A percentile compares a stretch with the other conserved stretches of the same genome.
phyloP scores from a whole-genome alignment of 2,329 filamentous ascomycete species.

The Endoconidiophora laricicola region DNA sequence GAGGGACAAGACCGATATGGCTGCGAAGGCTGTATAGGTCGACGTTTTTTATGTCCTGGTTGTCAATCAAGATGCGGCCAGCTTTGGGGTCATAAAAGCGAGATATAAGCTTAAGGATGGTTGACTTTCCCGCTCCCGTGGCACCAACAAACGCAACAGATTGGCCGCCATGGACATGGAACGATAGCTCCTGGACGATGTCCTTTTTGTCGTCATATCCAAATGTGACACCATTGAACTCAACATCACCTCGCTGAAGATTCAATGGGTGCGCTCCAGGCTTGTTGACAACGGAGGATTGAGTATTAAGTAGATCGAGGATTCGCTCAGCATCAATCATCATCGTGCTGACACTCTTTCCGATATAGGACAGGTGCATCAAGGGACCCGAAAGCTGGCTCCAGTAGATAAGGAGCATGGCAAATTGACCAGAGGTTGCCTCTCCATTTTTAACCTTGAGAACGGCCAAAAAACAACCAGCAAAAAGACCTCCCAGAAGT shows the following conservation, averaged over 20 bases:
- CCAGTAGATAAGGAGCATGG: slow-evolving; percentile 59
- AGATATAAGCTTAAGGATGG: slow-evolving; percentile 39
- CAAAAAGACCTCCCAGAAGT: slow-evolving; percentile 52
- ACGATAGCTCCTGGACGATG: slow-evolving; percentile 37
- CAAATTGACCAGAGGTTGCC: slow-evolving; percentile 49
- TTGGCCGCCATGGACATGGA: slow-evolving; percentile 33
- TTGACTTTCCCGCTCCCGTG: slow-evolving; percentile 43
- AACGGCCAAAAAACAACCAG: slow-evolving; percentile 41
- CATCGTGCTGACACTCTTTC: slow-evolving; percentile 38
- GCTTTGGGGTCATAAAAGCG: slow-evolving; percentile 40
- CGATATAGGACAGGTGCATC: slow-evolving; percentile 47
- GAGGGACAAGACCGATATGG: slow-evolving; percentile 39
- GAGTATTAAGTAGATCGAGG: slow-evolving; percentile 39
- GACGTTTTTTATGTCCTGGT: slow-evolving; percentile 38
- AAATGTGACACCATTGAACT: slow-evolving; percentile 39
- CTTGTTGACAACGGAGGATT: slow-evolving; percentile 37
- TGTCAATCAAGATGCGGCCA: slow-evolving; percentile 38
- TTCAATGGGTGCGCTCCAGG: slow-evolving; percentile 32
- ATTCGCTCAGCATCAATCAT: slow-evolving; percentile 42
- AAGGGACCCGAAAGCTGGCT: slow-evolving; percentile 53
- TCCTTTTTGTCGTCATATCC: slow-evolving; percentile 43
- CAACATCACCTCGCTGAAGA: slow-evolving; percentile 35
- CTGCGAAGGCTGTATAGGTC: slow-evolving; percentile 34
- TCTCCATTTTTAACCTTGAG: slow-evolving; percentile 49
- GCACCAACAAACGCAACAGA: slow-evolving; percentile 44